A percentile compares a stretch with the other conserved stretches of the same genome.
Evolutionary conservation across 495 filamentous ascomycete species (phyloP).

Genomic region (Penicillium egyptiacum): DNA sequence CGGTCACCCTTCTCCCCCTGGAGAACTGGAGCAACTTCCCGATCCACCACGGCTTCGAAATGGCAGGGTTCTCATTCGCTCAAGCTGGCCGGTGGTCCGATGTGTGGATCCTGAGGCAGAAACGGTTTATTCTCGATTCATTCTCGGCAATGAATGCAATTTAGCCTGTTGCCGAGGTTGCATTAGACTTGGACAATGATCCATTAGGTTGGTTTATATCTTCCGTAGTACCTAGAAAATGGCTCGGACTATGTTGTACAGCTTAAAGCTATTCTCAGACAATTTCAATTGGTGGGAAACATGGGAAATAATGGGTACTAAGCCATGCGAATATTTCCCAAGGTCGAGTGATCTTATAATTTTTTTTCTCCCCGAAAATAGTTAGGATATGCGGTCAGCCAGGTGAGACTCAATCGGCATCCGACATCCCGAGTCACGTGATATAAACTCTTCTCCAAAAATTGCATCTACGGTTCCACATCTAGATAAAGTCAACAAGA

Average conservation of each 20-base stretch:
- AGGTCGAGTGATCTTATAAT: background rate
- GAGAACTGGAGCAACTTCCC: constrained; percentile 15
- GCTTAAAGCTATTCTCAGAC: background rate
- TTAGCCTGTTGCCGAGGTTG: background rate
- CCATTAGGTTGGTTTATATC: background rate
- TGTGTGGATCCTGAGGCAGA: constrained; percentile 14
- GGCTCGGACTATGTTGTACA: background rate
- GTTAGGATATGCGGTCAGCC: constrained; percentile 1
- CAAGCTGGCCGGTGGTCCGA: constrained; percentile 4
- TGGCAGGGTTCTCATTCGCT: constrained; percentile 25
- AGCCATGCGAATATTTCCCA: background rate
- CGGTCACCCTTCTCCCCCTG: constrained; percentile 10
- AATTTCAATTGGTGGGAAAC: background rate
- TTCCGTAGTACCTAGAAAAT: background rate
- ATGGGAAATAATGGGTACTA: background rate
- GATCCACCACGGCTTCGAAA: constrained; percentile 31
- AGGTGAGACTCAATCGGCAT: constrained; percentile 1
- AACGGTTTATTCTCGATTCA: constrained; percentile 8
- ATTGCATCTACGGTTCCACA: constrained; percentile 18
- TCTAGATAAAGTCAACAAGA: constrained; percentile 5
- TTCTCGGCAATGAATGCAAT: background rate
- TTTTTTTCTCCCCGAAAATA: background rate
- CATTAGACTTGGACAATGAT: background rate
- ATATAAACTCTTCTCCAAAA: constrained; percentile 14
- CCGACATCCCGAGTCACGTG: constrained; percentile 14